A percentile compares a stretch with the other conserved stretches of the same genome.
These are phyloP conservation scores for Xylaria sp. DNA, from an alignment of 495 filamentous ascomycete genomes.

Conservation along the genomic window DNA sequence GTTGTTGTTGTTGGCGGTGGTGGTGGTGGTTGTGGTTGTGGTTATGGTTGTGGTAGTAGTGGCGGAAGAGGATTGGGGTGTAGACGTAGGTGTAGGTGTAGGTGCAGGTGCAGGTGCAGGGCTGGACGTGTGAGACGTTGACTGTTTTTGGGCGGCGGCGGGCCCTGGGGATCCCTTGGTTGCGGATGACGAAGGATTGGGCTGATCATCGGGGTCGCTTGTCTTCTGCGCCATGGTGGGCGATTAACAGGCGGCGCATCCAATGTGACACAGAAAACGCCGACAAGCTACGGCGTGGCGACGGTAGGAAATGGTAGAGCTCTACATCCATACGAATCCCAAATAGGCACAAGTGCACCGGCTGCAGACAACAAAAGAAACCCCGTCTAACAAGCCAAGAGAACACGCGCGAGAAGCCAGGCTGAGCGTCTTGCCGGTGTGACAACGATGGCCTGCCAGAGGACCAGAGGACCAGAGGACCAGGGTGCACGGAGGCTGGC, in stretches of 20 bases:
- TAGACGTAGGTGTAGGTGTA: slow-evolving; percentile 27
- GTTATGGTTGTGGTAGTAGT: slow-evolving; percentile 19
- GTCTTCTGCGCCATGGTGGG: slow-evolving; percentile 47
- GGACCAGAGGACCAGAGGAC: not conserved
- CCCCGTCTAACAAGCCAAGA: slow-evolving; percentile 33
- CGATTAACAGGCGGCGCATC: slow-evolving; percentile 43
- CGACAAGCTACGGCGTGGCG: slow-evolving; percentile 40
- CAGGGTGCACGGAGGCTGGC: no score
- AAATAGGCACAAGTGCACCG: slow-evolving; percentile 33
- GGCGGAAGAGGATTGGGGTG: slow-evolving; percentile 14
- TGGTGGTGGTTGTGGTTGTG: slow-evolving; percentile 18
- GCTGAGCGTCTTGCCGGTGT: slow-evolving; percentile 34
- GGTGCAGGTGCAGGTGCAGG: slow-evolving; percentile 33
- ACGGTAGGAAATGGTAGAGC: slow-evolving; percentile 31
- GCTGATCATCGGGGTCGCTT: slow-evolving; percentile 42
- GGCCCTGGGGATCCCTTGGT: slow-evolving; percentile 39
- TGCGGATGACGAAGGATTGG: slow-evolving; percentile 45
- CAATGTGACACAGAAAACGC: slow-evolving; percentile 45
- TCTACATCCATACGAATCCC: slow-evolving; percentile 39
- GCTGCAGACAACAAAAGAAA: slow-evolving; percentile 36
- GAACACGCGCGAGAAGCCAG: slow-evolving; percentile 39
- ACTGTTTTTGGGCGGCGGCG: slow-evolving; percentile 37
- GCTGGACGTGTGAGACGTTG: slow-evolving; percentile 37
- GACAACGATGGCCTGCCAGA: slow-evolving; percentile 11
- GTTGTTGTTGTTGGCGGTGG: slow-evolving; percentile 16